Conservation (phyloP, 306 rosid species). For the Mucuna pruriens region DNA sequence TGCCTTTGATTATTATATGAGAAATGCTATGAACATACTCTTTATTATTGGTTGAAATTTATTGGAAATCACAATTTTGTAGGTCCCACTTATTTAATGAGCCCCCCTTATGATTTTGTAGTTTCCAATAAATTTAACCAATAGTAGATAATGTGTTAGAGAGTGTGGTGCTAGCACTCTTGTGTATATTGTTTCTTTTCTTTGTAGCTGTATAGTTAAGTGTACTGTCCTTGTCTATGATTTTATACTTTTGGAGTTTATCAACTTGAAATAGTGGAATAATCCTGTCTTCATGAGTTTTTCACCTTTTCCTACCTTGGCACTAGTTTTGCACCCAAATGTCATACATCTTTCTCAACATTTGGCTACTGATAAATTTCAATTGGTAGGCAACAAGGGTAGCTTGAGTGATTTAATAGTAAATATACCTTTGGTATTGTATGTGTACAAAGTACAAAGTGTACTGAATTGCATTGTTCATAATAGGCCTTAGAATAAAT, state of each 20-base stretch:
- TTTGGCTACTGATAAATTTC: neutral
- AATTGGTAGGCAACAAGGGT: neutral
- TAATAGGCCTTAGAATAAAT: neutral
- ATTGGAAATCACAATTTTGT: neutral
- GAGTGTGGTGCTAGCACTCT: neutral
- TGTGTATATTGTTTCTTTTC: constrained; percentile 21
- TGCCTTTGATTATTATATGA: constrained; percentile 11
- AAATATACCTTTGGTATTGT: neutral
- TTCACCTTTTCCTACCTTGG: constrained; percentile 2
- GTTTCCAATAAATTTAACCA: neutral
- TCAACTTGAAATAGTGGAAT: constrained; percentile 9
- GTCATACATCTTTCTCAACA: neutral
- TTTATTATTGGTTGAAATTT: neutral
- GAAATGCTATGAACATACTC: neutral
- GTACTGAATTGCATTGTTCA: neutral
- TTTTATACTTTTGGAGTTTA: constrained; percentile 32
- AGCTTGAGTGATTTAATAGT: constrained; percentile 10
- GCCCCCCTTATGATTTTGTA: neutral
- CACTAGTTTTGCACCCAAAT: constrained; percentile 3
- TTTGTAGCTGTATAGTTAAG: constrained; percentile 2
- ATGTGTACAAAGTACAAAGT: neutral
- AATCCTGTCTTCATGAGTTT: neutral
- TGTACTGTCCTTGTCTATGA: neutral
- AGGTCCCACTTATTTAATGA: neutral
- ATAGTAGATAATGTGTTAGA: neutral